These are phyloP conservation scores for Colletotrichum euphorbiae DNA, from an alignment of 2,329 filamentous ascomycete species.

Conservation along the genomic window DNA sequence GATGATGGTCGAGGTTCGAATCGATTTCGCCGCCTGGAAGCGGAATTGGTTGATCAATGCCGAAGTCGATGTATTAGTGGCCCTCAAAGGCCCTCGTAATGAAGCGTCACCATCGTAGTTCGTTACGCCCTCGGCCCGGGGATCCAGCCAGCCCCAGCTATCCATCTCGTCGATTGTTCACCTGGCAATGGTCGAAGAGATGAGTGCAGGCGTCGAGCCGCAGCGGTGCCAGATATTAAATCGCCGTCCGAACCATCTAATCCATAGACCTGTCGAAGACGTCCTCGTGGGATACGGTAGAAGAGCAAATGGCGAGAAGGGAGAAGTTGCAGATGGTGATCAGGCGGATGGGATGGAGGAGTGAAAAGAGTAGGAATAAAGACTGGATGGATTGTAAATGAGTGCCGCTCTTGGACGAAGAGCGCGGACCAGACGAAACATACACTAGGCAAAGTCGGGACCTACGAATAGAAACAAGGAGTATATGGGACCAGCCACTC, in stretches of 20 bases:
- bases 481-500: slow-evolving; percentile 46
- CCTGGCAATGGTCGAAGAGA: slow-evolving; percentile 40
- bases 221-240: slow-evolving; percentile 47
- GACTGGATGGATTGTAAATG: slow-evolving; percentile 32
- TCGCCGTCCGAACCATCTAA: slow-evolving; percentile 52
- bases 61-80: slow-evolving; percentile 52
- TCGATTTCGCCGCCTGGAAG: slow-evolving; percentile 66
- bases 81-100: slow-evolving; percentile 45
- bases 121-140: slow-evolving; percentile 43
- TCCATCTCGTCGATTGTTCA: slow-evolving; percentile 41
- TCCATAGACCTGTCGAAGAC: slow-evolving; percentile 45
- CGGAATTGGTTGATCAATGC: slow-evolving; percentile 63
- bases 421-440: slow-evolving; percentile 59
- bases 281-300: slow-evolving; percentile 17
- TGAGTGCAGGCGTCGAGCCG: slow-evolving; percentile 49
- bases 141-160: slow-evolving; percentile 42
- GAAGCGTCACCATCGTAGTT: slow-evolving; percentile 42
- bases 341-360: slow-evolving; percentile 43
- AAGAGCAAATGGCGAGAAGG: slow-evolving; percentile 37
- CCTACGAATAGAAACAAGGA: slow-evolving; percentile 50
- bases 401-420: slow-evolving; percentile 38
- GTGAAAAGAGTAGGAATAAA: slow-evolving; percentile 43
- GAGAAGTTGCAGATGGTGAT: slow-evolving; percentile 36
- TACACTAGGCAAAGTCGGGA: slow-evolving; percentile 49
- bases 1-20: slow-evolving; percentile 71